phyloP scores from a whole-genome alignment of 345 rosid genomes.

The Cardamine chenopodiifolia region DNA sequence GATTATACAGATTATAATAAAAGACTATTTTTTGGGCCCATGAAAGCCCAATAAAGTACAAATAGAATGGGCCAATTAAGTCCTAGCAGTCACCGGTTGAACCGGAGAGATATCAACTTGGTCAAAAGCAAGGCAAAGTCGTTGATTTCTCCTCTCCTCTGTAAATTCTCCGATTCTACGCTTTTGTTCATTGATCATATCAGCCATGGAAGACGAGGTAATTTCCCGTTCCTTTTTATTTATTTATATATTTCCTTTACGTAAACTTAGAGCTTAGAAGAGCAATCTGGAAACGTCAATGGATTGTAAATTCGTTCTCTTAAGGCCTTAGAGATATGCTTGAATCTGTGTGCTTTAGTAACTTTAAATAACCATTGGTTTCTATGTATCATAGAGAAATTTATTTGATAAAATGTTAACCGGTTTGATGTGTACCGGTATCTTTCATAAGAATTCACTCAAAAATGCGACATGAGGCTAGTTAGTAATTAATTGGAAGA shows the following conservation, averaged over 20 bases:
- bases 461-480: too few relatives aligned
- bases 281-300: neutral
- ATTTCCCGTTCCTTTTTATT: neutral
- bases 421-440: neutral
- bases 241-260: neutral
- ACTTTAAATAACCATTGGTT: too few relatives aligned
- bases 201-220: conserved; percentile 60
- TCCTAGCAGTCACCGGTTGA: neutral
- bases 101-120: neutral
- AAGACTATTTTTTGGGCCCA: neutral
- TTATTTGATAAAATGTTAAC: neutral
- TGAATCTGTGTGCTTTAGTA: too few relatives aligned
- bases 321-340: too few relatives aligned
- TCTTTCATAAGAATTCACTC: too few relatives aligned
- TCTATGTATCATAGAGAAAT: neutral
- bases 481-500: too few relatives aligned
- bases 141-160: neutral
- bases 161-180: too few relatives aligned
- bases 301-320: too few relatives aligned
- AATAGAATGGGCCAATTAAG: neutral
- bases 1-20: neutral
- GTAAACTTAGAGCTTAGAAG: neutral
- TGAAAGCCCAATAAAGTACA: neutral
- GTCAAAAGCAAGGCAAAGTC: too few relatives aligned
- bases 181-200: conserved; percentile 33